Base-by-base conservation (phyloP, 371 early-diverging fungal species). In the Sporodiniella umbellata region DNA sequence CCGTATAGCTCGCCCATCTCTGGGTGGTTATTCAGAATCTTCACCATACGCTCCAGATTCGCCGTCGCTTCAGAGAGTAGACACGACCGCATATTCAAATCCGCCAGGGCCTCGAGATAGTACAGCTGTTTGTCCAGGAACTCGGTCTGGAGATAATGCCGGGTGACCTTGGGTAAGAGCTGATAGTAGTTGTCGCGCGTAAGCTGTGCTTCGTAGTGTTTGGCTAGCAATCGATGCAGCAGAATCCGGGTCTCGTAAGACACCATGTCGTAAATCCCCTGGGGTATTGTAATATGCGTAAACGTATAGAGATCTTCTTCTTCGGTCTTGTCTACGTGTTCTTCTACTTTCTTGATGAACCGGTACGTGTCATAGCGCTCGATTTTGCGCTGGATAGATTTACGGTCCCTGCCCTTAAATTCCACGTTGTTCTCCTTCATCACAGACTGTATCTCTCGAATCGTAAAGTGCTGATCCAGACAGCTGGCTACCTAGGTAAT, bases 71-170 rank as follows among this genome's bases (percentile, higher is more conserved):
- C 80, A 1, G 73, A 68, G 8, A 83, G 42, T 23, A 80, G 57
- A 51, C 68, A 72, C 4, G 78, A 74, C 37, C 70, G 75, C 70
- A 83, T 80, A 21, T 83, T 62, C 5, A 70, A 51, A 19, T 71
- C 75, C 0, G 81, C 75, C 2, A 80, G 51, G 0, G 70, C 71
- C 39, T 79, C 77, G 10, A 83, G 64, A 46, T 79, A 83, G 42
- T 68, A 70, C 15, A 83, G 50, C 48, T 83, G 80, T 45, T 80
- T 79, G 19, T 68, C 74, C 1, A 69, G 55, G 33, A 47, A 42
- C 15, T 83, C 80, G 0, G 83, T 83, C 47, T 79, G 72, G 19
- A 80, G 37, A 39, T 80, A 83, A 54, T 83, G 83, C 0, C 77
- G 62, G 0, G 77, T 73, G 22, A 83, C 72, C 40, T 79, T 74